Conservation (phyloP, 495 filamentous ascomycete species). For the Darksidea phi region DNA sequence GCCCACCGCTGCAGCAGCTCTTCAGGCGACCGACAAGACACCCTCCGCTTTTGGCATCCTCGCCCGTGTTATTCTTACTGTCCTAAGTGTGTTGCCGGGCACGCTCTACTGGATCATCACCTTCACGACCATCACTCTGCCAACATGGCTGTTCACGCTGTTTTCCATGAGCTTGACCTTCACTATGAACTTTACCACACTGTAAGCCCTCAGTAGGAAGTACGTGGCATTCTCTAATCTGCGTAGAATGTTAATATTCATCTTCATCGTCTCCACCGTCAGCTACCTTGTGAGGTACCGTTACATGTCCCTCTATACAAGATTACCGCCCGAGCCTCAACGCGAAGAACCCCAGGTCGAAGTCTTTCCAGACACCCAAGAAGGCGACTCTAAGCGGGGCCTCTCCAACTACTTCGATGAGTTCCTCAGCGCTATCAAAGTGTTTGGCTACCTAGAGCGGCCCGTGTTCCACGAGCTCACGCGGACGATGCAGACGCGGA, state of each 20-base stretch:
- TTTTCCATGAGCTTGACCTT: conserved; percentile 95
- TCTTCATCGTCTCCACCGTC: conserved; percentile 72
- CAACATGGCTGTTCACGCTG: conserved; percentile 84
- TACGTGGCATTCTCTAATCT: neutral
- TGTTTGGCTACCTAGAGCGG: conserved; percentile 94
- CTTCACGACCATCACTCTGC: conserved; percentile 82
- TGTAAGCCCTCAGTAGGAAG: conserved; percentile 55
- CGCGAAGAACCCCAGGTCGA: conserved; percentile 95
- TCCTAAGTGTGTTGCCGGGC: conserved; percentile 66
- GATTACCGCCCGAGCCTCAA: conserved; percentile 88
- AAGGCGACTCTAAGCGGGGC: conserved; percentile 85
- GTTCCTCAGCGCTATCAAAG: conserved; percentile 97
- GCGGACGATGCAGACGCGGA: conserved; percentile 94
- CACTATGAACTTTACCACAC: conserved; percentile 96
- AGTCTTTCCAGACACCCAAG: conserved; percentile 87
- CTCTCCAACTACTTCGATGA: conserved; percentile 95
- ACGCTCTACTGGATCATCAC: conserved; percentile 80
- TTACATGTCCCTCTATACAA: conserved; percentile 91
- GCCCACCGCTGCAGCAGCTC: neutral
- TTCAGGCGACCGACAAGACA: conserved; percentile 9
- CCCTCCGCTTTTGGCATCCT: conserved; percentile 41
- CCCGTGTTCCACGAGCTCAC: conserved; percentile 98
- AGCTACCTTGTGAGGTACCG: conserved; percentile 94
- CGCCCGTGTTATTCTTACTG: conserved; percentile 45
- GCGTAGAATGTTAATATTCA: conserved; percentile 50